Base-by-base conservation (phyloP, 1,284 basidiomycete species). In the Xanthoconium separans region DNA sequence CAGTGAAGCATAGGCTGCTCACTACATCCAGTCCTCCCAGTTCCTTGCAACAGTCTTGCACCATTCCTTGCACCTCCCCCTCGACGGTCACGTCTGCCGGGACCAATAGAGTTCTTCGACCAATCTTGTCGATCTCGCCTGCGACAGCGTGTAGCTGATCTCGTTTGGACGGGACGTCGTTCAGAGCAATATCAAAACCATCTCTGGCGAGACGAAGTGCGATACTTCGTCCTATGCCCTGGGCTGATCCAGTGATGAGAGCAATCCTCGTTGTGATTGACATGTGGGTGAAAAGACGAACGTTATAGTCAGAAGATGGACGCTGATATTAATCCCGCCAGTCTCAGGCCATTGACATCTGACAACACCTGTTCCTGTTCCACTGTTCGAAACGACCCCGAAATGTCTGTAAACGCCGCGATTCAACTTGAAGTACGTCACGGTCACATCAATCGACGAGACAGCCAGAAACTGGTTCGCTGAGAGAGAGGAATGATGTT, bases 121-220 rank as follows among this genome's bases (percentile, higher is more conserved):
- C 58, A 0, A 44, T 29, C 36, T 48, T 57, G 6, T 42, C 44
- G 8, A 56, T 50, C 0, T 62, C 47, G 4, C 30, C 30, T 0
- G 49, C 58, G 3, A 60, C 53, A 10, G 6, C 33, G 1, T 16
- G 15, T 34, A 34, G 15, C 33, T 34, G 15, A 16, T 34, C 33
- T 15, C 33, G 47, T 36, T 62, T 60, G 6, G 57, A 52, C 1
- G 60, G 13, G 18, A 60, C 2, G 5, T 60, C 58, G 3, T 58
- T 61, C 8, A 59, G 39, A 0, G 40, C 59, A 2, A 58, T 22
- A 24, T 59, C 50, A 12, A 61, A 61, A 1, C 58, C 58, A 37
- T 59, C 58, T 12, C 20, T 56, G 2, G 58, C 58, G 6, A 60
- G 60, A 44, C 60, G 56, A 34, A 55, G 49, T 40, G 58, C 56